phyloP scores from a whole-genome alignment of 371 early-diverging fungal genomes.

The Saksenaea vasiformis region DNA sequence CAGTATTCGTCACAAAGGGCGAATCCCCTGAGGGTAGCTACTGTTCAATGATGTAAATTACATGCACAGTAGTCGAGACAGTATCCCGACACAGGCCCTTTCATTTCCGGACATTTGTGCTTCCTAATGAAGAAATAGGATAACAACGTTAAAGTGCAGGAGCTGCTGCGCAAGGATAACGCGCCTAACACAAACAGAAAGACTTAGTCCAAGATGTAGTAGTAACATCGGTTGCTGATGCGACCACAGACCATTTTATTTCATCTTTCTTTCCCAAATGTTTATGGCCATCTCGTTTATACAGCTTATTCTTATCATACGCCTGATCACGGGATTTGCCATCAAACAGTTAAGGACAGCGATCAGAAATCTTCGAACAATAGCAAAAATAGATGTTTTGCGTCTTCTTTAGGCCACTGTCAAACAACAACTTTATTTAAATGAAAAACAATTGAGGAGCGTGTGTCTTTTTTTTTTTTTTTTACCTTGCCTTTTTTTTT shows the following conservation, averaged over 20 bases:
- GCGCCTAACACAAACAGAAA: too few relatives aligned
- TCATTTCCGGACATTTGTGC: neutral
- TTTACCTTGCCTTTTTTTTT: neutral
- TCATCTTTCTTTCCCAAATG: too few relatives aligned
- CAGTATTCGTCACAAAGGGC: too few relatives aligned
- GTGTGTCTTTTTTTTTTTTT: neutral
- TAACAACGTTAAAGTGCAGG: neutral
- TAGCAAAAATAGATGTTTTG: constrained; percentile 1
- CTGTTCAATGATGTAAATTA: neutral
- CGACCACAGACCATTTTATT: too few relatives aligned
- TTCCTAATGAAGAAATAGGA: neutral
- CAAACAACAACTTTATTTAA: neutral
- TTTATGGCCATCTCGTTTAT: too few relatives aligned
- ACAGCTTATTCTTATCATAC: neutral
- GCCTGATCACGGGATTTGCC: neutral
- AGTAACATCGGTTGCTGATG: too few relatives aligned
- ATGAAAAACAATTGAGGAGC: neutral
- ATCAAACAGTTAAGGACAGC: neutral
- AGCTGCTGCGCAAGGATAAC: too few relatives aligned
- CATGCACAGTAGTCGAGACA: neutral
- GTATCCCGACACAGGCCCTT: neutral
- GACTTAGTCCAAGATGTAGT: too few relatives aligned
- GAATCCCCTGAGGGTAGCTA: neutral
- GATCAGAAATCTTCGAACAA: neutral
- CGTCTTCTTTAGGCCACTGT: constrained; percentile 2